Conservation (phyloP, 805 yeast species). For the Scheffersomyces ergatensis region DNA sequence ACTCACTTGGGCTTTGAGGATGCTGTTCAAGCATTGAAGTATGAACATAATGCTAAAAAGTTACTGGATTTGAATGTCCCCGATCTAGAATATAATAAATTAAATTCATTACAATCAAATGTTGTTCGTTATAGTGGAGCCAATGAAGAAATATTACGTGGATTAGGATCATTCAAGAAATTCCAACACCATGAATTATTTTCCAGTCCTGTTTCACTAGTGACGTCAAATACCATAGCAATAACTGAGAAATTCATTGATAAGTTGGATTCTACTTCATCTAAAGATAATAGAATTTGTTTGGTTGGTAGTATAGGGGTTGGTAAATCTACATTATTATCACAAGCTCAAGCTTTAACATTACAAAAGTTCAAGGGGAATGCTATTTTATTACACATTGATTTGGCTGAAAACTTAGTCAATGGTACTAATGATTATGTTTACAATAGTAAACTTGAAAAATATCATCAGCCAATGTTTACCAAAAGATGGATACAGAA, state of each 20-base stretch:
- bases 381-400: conserved; percentile 58
- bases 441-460: conserved; percentile 43
- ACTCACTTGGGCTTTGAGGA: conserved; percentile 38
- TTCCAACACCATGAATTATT: conserved; percentile 69
- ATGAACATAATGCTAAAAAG: conserved; percentile 27
- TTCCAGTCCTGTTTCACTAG: conserved; percentile 55
- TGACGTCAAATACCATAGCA: conserved; percentile 48
- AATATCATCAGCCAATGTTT: conserved; percentile 78
- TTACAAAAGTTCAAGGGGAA: conserved; percentile 24
- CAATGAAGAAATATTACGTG: conserved; percentile 42
- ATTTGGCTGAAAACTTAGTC: conserved; percentile 58
- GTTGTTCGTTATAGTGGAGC: conserved; percentile 37
- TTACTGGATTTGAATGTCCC: conserved; percentile 13
- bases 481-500: conserved; percentile 58
- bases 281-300: conserved; percentile 47
- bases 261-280: conserved; percentile 25
- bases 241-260: conserved; percentile 38
- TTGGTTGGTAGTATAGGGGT: conserved; percentile 71
- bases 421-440: conserved; percentile 74
- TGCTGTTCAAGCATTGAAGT: conserved; percentile 32
- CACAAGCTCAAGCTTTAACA: conserved; percentile 68
- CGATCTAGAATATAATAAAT: conserved; percentile 10
- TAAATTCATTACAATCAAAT: conserved; percentile 8
- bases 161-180: conserved; percentile 64
- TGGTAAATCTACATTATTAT: conserved; percentile 72